Evolutionary conservation across 352 stramenopile genomes (phyloP), one percentile per base, ranked within the genome.

Genomic region (Globisporangium camurandrum): DNA sequence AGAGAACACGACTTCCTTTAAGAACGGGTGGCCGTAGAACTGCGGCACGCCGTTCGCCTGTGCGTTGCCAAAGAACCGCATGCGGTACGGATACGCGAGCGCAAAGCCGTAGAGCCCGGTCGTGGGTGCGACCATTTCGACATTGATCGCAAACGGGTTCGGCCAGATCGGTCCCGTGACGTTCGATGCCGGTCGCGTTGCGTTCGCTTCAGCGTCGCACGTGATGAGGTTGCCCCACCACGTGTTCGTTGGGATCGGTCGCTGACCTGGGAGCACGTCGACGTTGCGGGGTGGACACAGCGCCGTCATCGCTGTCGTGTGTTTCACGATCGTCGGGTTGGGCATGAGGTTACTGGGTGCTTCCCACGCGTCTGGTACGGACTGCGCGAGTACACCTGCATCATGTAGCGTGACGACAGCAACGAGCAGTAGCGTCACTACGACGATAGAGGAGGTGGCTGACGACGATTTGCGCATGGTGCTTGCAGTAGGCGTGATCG

Each of bases 201-300:
- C 56, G 55, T 88, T 80, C 16, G 69, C 67, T 19, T 28, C 61
- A 8, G 55, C 27, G 40, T 84, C 71, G 33, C 75, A 85, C 24
- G 71, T 81, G 38, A 92, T 57, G 52, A 92, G 67, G 53, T 92
- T 92, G n/a, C 69, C 77, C 80, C 80, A 92, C 80, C 80, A 92
- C 1, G 59, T 61, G 31, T 92, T 92, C 30, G 80, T 92, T 22
- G 80, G 80, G 38, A 92, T 84, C 1, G 77, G 63, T 20, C 62
- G 54, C 16, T n/a, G n/a, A n/a, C 59, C 69, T 17, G 49, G 54
- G 11, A 67, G 49, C 6, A 69, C 54, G 41, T 84, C 62, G 20
- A 90, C 54, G 42, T 90, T 83, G 20, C 79, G 74, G 1, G 79
- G 75, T 10, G 58, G 56, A 46, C 75, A 88, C 2, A 88, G 58